phyloP scores from a whole-genome alignment of 192 early-diverging fungal genomes.

The Rhizoclosmatium globosum region DNA sequence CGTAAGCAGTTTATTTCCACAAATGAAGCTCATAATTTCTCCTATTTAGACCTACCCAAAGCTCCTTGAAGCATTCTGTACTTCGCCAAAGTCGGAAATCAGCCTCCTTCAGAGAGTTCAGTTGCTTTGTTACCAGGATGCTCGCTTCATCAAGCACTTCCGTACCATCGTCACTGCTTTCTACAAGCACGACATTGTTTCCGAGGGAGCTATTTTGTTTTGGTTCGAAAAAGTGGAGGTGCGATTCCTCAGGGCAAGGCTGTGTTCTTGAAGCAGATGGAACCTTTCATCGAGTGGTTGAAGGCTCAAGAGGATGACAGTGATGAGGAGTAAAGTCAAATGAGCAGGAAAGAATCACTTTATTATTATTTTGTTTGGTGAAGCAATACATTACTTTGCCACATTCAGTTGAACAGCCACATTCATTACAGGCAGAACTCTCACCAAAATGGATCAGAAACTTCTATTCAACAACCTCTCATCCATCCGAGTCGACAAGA shows the following conservation, averaged over 20 bases:
- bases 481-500: background rate
- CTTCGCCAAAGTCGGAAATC: constrained; percentile 86
- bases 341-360: background rate
- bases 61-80: constrained; percentile 78
- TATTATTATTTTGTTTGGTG: background rate
- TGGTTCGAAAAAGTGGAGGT: constrained; percentile 86
- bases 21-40: background rate
- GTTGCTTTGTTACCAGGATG: constrained; percentile 86
- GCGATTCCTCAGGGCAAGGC: constrained; percentile 87
- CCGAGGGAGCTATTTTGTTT: constrained; percentile 91
- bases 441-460: background rate
- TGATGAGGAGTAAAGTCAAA: constrained; percentile 16
- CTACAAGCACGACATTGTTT: constrained; percentile 91
- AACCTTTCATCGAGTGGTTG: constrained; percentile 86
- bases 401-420: no score
- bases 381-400: background rate
- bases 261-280: constrained; percentile 92
- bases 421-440: no score
- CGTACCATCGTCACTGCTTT: constrained; percentile 80
- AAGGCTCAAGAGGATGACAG: constrained; percentile 67
- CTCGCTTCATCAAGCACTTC: constrained; percentile 88
- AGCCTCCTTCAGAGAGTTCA: constrained; percentile 86
- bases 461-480: background rate
- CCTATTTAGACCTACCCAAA: constrained; percentile 70
- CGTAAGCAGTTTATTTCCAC: constrained; percentile 6